Base-by-base conservation (phyloP, 2,329 filamentous ascomycete genomes). In the Parastagonospora avenae region DNA sequence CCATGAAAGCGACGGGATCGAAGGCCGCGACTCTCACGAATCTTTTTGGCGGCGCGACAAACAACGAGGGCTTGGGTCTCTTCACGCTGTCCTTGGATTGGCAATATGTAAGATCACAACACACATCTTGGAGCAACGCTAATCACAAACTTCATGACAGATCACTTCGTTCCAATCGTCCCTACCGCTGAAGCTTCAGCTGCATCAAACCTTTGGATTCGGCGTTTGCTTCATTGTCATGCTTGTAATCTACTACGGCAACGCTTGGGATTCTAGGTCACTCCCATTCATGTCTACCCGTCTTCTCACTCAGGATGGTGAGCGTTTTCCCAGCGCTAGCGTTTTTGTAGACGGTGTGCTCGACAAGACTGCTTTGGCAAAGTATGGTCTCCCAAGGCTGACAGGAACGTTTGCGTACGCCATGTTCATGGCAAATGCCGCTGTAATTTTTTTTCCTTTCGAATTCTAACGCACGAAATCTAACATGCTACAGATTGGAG, bases 361-460 rank as follows among this genome's bases (percentile, higher is more conserved):
- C 8, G 55, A 59, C 41, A 53, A 56, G 35, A 54, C 32, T 27
- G 50, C 53, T 9, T 40, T 59, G 31, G 47, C 50, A 11, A 48
- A 53, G 19, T 56, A 59, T 36, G 55, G 55, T 14, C 32, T 54
- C 9, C 55, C 55, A 8, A 48, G 50, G 24, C 45, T 59, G 9
- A 54, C 50, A 4, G 55, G 53, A 1, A 59, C 55, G 2, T 56
- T 56, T 33, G 55, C 53, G 2, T 59, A 56, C 35, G 42, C 53
- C n/a, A 59, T 56, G 53, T 56, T 59, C 32, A 56, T 56, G 53
- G 55, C 55, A 4, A 59, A 56, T n/a, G 55, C 55, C 43, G 55
- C 55, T 16, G 50, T 56, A 41, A 46, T 49, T 39, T 8, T 2
- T 4, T 4, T 12, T 6, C 35, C 5, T 8, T 2, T 10, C 9